phyloP scores from a whole-genome alignment of 768 basidiomycete genomes.

The Pleurotus citrinopileatus region DNA sequence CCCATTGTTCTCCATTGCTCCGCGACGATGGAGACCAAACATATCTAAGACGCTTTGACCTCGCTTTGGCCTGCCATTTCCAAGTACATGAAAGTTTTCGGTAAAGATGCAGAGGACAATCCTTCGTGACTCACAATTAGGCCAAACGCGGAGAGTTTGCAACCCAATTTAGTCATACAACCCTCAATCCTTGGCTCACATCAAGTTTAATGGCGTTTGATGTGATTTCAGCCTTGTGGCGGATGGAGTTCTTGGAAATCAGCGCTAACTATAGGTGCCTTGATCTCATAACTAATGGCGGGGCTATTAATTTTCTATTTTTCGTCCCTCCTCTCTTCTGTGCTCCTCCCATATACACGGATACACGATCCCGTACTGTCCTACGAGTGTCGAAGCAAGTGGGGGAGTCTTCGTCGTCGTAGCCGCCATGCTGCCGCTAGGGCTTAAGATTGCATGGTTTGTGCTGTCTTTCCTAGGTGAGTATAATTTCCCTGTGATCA shows the following conservation, averaged over 20 bases:
- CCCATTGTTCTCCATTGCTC: neutral
- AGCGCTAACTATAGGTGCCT: neutral
- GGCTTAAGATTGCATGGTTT: slow-evolving; percentile 58
- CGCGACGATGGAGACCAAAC: too few species aligned
- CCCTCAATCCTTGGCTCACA: neutral
- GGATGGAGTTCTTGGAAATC: slow-evolving; percentile 1
- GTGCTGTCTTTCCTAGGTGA: slow-evolving; percentile 52
- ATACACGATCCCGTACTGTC: neutral
- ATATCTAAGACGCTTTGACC: too few species aligned
- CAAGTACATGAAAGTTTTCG: neutral
- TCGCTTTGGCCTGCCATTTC: neutral
- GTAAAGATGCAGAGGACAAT: neutral
- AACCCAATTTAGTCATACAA: neutral
- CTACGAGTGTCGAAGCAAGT: neutral
- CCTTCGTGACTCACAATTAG: neutral
- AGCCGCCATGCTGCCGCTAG: slow-evolving; percentile 48
- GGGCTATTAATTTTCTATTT: neutral
- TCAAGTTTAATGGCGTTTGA: slow-evolving; percentile 4
- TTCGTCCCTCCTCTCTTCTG: neutral
- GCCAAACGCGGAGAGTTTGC: neutral
- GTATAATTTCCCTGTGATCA: slow-evolving; percentile 14
- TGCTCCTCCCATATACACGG: neutral
- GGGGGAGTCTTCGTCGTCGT: neutral
- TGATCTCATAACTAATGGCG: slow-evolving; percentile 3
- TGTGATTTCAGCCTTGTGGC: slow-evolving; percentile 11